Base-by-base conservation (phyloP, 805 yeast species). In the Saccharomyces kudriavzevii region DNA sequence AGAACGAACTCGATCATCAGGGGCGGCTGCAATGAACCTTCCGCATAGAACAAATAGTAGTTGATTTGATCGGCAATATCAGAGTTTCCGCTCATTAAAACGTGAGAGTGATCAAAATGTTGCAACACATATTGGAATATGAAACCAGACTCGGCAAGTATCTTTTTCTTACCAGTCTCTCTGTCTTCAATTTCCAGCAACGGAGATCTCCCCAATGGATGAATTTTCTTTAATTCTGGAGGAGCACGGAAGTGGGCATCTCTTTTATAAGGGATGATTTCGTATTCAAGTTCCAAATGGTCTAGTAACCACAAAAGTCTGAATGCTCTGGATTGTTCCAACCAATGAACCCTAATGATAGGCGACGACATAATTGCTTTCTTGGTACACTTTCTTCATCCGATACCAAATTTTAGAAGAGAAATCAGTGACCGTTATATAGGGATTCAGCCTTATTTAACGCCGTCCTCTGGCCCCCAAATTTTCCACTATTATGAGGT, bases 241-340 rank as follows among this genome's bases (percentile, higher is more conserved):
- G 80, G 81, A 1, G 83, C 82, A 67, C 74, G 74, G 20, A 74
- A 71, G 8, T 70, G 68, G 1, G 74, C 70, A 56, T 78, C 72
- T 49, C 90, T 74, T 53, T 76, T 67, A 65, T 80, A 83, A 2
- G 77, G 62, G 57, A 80, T 77, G 20, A 83, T 67, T 13, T 77
- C 79, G 61, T 82, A 85, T 26, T 78, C 79, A 5, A 84, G 62
- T 11, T 73, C 73, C 13, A 86, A 69, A 50, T 82, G 78, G 55
- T 84, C 88, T n/a, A 86, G 69, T 48, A 82, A 68, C 87, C 89
- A 85, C 29, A 80, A 62, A 9, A 84, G 74, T 52, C 90, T 74
- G 51, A 77, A 81, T 0, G 88, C 70, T 61, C 91, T 74, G 3
- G 89, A 83, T 17, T 76, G 58, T 40, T 62, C 57, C 40, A 63